Percentiles rank a stretch among this genome's conserved stretches.
Evolutionary conservation across 306 rosid species (phyloP).

Genomic region (Gastrolobium villosum): DNA sequence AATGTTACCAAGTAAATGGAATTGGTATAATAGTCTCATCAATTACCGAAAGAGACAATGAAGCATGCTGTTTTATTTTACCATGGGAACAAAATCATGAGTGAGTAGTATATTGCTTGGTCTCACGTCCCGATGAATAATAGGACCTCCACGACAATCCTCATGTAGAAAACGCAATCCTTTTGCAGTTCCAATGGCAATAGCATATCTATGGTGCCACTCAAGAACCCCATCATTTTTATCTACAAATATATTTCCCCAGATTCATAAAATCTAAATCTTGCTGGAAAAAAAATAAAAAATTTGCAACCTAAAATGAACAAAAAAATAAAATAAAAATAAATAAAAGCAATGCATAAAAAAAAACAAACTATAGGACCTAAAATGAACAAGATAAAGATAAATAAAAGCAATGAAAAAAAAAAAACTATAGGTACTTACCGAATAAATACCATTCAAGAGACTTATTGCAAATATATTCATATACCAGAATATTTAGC

Average conservation of each 20-base stretch:
- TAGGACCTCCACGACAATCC: constrained; percentile 82
- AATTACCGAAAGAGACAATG: background rate
- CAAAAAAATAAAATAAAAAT: background rate
- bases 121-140: constrained; percentile 73
- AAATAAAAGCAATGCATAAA: background rate
- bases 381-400: background rate
- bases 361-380: background rate
- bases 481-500: constrained; percentile 70
- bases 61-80: constrained; percentile 31
- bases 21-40: background rate
- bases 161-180: constrained; percentile 79
- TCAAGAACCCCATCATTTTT: constrained; percentile 57
- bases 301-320: background rate
- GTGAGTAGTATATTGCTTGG: constrained; percentile 80
- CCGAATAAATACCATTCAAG: constrained; percentile 77
- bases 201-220: constrained; percentile 69
- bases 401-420: background rate
- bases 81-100: constrained; percentile 76
- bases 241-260: constrained; percentile 42
- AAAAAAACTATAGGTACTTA: constrained; percentile 29
- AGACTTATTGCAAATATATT: constrained; percentile 73
- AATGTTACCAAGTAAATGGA: background rate
- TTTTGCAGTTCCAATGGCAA: constrained; percentile 75
- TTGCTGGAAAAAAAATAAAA: background rate
- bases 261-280: background rate